A percentile compares a stretch with the other conserved stretches of the same genome.
Evolutionary conservation across 495 filamentous ascomycete species (phyloP).

Genomic region (Trichoderma gamsii): DNA sequence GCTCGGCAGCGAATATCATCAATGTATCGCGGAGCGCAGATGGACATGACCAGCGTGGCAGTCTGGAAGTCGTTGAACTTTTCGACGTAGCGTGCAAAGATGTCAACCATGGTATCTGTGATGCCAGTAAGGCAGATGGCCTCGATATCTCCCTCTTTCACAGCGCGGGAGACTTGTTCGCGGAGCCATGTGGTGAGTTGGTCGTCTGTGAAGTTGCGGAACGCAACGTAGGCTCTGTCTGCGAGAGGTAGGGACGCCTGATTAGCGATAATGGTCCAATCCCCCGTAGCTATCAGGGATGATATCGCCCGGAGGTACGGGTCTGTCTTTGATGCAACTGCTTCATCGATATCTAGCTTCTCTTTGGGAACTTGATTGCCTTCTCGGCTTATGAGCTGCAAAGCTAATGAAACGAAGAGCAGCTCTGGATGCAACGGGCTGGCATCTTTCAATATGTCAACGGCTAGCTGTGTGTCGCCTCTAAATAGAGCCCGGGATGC

Average conservation of each 20-base stretch:
- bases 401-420: constrained; percentile 47
- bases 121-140: constrained; percentile 86
- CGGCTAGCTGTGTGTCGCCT: constrained; percentile 54
- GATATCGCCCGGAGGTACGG: constrained; percentile 87
- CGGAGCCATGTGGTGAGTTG: constrained; percentile 68
- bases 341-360: constrained; percentile 42
- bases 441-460: constrained; percentile 45
- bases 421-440: constrained; percentile 44
- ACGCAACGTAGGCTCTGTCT: constrained; percentile 78
- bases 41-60: constrained; percentile 74
- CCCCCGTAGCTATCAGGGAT: constrained; percentile 80
- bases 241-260: constrained; percentile 77
- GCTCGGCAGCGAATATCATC: constrained; percentile 66
- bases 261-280: constrained; percentile 77
- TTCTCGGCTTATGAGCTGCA: constrained; percentile 44
- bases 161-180: constrained; percentile 53
- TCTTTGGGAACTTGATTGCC: constrained; percentile 26
- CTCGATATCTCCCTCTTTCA: constrained; percentile 74
- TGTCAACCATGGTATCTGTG: constrained; percentile 65
- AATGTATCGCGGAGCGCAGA: constrained; percentile 75
- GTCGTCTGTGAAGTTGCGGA: constrained; percentile 75
- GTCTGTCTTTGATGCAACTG: constrained; percentile 51
- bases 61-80: constrained; percentile 88
- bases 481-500: constrained; percentile 73
- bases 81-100: constrained; percentile 81